Base-by-base conservation (phyloP, 768 basidiomycete species). In the Galerina marginata region DNA sequence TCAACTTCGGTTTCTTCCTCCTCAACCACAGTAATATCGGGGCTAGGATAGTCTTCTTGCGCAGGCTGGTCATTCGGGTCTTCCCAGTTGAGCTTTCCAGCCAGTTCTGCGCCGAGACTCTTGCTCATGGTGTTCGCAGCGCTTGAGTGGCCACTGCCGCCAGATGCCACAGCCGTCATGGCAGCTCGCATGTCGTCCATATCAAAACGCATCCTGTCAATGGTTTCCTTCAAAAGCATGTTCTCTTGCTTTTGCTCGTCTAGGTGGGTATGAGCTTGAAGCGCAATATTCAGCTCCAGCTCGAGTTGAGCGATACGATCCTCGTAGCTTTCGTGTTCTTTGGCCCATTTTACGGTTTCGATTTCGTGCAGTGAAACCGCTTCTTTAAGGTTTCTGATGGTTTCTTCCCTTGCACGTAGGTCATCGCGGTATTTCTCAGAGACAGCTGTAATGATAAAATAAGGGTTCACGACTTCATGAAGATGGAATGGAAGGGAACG, bases 181-280 rank as follows among this genome's bases (percentile, higher is more conserved):
- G 79, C 77, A 54, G 77, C 85, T 42, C 94, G 82, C 81, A 96
- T 85, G 74, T 96, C 94, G 66, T 98, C 95, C 82, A 98, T 86
- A 67, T 98, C 96, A 64, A 90, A 96, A 36, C 93, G 83, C 85
- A 97, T 89, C 48, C 95, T 84, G 71, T 97, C 95, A 65, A 98
- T 98, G 2, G 95, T 97, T 80, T 98, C 96, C 71, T 96, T 96
- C 61, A 98, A 81, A 69, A 93, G 75, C 65, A 96, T 71, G 68
- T 97, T 98, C 80, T 96, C 93, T 68, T 94, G 92, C 78, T 97
- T 97, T 79, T 98, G 96, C 66, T 91, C 89, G 60, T 96, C 93
- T 39, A 97, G 82, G 60, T 87, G 84, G 0, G 79, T 83, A 54
- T 92, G 88, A 1, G 90, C 88, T 65, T 87, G 83, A 53, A 89